phyloP scores from a whole-genome alignment of 2,329 filamentous ascomycete genomes.

The Fusarium chuoi region DNA sequence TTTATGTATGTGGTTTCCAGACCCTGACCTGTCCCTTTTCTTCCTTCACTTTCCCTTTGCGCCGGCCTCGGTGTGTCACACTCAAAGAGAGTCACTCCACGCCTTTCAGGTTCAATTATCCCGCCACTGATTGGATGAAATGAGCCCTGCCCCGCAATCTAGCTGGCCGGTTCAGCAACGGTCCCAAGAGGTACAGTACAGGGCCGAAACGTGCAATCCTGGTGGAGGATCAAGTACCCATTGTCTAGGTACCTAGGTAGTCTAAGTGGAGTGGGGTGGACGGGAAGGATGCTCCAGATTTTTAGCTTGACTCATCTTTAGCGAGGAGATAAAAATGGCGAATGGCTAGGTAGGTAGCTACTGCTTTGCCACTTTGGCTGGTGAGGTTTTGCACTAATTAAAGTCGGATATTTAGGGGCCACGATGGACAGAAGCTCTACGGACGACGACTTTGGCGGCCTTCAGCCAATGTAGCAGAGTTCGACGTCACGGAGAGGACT shows the following conservation, averaged over 20 bases:
- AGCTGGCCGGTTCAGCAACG: conserved; percentile 21
- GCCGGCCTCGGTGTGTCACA: conserved; percentile 44
- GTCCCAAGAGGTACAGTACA: conserved; percentile 9
- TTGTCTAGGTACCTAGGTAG: not conserved
- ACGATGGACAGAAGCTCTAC: conserved; percentile 1
- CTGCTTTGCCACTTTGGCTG: not conserved
- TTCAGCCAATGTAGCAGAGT: conserved; percentile 7
- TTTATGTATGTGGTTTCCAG: conserved; percentile 24
- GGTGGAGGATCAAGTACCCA: conserved; percentile 18
- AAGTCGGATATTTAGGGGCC: conserved; percentile 3
- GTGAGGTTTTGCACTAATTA: not conserved
- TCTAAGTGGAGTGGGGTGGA: not conserved
- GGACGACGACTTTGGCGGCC: conserved; percentile 18
- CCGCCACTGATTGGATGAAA: conserved; percentile 37
- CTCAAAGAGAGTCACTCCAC: conserved; percentile 32
- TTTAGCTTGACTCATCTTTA: conserved; percentile 25
- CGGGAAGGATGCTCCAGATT: not conserved
- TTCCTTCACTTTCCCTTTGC: conserved; percentile 30
- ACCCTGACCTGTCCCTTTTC: conserved; percentile 33
- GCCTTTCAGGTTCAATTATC: conserved; percentile 34
- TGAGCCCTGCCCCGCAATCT: conserved; percentile 18
- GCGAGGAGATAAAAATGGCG: not conserved
- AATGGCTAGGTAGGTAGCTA: not conserved
- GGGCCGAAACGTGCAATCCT: not conserved
- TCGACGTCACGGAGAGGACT: not conserved